These are phyloP conservation scores for Wickerhamomyces pijperi DNA, from an alignment of 805 yeast species.

Conservation along the genomic window DNA sequence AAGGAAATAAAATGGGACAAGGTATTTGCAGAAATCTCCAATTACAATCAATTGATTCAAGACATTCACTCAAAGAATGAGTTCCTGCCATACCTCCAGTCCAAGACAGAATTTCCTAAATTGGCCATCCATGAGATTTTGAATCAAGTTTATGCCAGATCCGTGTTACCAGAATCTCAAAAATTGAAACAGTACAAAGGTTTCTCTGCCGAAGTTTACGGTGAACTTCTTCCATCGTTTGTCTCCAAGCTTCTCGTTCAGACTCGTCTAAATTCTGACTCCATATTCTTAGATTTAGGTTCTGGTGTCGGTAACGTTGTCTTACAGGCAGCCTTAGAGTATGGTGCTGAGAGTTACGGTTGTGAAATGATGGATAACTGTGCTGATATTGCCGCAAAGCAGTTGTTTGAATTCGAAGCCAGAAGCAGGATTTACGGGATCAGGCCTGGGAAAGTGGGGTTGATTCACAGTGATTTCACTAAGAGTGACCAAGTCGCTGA, in stretches of 20 bases:
- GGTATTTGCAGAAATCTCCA: slow-evolving; percentile 24
- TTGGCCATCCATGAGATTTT: slow-evolving; percentile 55
- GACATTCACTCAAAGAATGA: slow-evolving; percentile 23
- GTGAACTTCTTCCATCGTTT: slow-evolving; percentile 77
- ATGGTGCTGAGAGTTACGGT: slow-evolving; percentile 78
- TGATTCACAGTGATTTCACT: slow-evolving; percentile 55
- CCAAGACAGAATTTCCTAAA: slow-evolving; percentile 23
- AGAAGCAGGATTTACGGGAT: slow-evolving; percentile 59
- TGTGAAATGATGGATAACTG: slow-evolving; percentile 86
- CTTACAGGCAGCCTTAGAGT: slow-evolving; percentile 79
- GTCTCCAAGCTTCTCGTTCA: slow-evolving; percentile 52
- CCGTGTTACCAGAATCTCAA: slow-evolving; percentile 64
- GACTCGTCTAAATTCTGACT: slow-evolving; percentile 40
- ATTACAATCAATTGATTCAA: slow-evolving; percentile 32
- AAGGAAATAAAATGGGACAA: slow-evolving; percentile 19
- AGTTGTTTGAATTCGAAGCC: slow-evolving; percentile 42
- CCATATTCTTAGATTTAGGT: slow-evolving; percentile 77
- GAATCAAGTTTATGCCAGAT: slow-evolving; percentile 62
- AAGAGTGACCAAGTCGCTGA: slow-evolving; percentile 45
- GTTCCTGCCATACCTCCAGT: slow-evolving; percentile 20
- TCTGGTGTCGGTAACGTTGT: slow-evolving; percentile 93
- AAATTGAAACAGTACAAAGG: slow-evolving; percentile 66
- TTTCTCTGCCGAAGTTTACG: slow-evolving; percentile 84
- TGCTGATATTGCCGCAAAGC: slow-evolving; percentile 52
- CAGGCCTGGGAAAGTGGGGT: slow-evolving; percentile 39